Percentiles rank a stretch among this genome's conserved stretches.
Evolutionary conservation across 108 stramenopile species (phyloP).

Genomic region (Nitzschia sp.): DNA sequence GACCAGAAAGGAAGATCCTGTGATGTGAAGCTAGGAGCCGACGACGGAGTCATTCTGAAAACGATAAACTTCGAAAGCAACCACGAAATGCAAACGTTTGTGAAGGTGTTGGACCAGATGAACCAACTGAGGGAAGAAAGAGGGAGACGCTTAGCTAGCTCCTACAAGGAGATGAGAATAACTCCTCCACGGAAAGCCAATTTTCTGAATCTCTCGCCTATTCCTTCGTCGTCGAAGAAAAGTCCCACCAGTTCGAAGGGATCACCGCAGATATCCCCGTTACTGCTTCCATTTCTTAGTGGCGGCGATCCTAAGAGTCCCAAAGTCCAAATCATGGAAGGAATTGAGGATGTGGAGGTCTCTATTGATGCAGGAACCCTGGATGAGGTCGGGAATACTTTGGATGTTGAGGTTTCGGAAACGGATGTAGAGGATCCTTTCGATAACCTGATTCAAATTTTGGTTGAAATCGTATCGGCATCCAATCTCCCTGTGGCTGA

Average conservation of each 20-base stretch:
- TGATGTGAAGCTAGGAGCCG: constrained; percentile 23
- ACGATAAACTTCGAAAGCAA: constrained; percentile 21
- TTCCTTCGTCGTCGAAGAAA: not conserved
- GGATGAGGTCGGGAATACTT: not conserved
- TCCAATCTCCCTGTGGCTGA: constrained; percentile 32
- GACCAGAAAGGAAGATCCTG: not conserved
- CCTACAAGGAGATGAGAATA: not conserved
- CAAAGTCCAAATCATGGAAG: not conserved
- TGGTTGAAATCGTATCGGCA: constrained; percentile 48
- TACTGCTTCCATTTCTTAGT: not conserved
- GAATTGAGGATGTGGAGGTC: not conserved
- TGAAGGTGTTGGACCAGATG: constrained; percentile 18
- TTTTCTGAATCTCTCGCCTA: not conserved
- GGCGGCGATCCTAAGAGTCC: not conserved
- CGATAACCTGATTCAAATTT: constrained; percentile 12
- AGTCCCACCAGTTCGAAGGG: not conserved
- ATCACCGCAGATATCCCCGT: not conserved
- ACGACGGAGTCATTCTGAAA: not conserved
- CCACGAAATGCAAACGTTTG: constrained; percentile 27
- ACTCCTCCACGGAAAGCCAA: not conserved
- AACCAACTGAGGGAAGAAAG: constrained; percentile 11
- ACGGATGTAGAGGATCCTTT: not conserved
- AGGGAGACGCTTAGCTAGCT: not conserved
- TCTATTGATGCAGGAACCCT: not conserved
- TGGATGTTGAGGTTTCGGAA: not conserved